Evolutionary conservation across 192 early-diverging fungal species (phyloP).

Genomic region (Backusella luteola): DNA sequence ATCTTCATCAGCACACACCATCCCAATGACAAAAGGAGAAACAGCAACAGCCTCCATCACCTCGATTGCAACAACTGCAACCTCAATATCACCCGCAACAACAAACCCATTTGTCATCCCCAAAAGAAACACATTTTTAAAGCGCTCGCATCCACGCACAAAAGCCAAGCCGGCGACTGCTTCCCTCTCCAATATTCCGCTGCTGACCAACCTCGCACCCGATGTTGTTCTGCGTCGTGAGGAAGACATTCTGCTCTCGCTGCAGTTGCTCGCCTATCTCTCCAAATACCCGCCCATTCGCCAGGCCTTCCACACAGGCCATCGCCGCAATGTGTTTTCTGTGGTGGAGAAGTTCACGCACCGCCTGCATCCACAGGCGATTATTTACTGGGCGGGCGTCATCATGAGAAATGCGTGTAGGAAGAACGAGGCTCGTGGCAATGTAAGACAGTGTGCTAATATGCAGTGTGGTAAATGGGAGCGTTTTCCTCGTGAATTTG

Average conservation of each 20-base stretch:
- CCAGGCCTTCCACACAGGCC: slow-evolving; percentile 49
- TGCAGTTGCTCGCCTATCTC: slow-evolving; percentile 86
- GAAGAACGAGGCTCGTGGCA: slow-evolving; percentile 68
- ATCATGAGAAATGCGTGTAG: slow-evolving; percentile 82
- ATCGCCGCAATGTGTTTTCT: slow-evolving; percentile 68
- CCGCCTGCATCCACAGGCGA: slow-evolving; percentile 60
- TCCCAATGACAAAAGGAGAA: neutral
- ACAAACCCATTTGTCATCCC: slow-evolving; percentile 7
- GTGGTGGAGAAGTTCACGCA: slow-evolving; percentile 75
- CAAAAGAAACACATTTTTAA: slow-evolving; percentile 24
- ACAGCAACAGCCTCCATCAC: neutral
- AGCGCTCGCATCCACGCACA: neutral
- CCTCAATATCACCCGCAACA: slow-evolving; percentile 4
- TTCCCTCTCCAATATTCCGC: slow-evolving; percentile 27
- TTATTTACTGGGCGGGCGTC: slow-evolving; percentile 73
- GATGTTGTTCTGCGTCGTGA: slow-evolving; percentile 61
- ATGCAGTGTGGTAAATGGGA: slow-evolving; percentile 81
- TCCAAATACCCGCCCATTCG: slow-evolving; percentile 87
- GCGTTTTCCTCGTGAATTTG: slow-evolving; percentile 69
- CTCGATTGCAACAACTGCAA: neutral
- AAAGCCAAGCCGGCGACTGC: slow-evolving; percentile 20
- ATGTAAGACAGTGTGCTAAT: slow-evolving; percentile 77
- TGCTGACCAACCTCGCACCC: slow-evolving; percentile 34
- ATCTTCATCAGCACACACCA: neutral
- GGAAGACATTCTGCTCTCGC: slow-evolving; percentile 78